phyloP scores from a whole-genome alignment of 805 yeast genomes.

The Kazachstania kunashirensis region DNA sequence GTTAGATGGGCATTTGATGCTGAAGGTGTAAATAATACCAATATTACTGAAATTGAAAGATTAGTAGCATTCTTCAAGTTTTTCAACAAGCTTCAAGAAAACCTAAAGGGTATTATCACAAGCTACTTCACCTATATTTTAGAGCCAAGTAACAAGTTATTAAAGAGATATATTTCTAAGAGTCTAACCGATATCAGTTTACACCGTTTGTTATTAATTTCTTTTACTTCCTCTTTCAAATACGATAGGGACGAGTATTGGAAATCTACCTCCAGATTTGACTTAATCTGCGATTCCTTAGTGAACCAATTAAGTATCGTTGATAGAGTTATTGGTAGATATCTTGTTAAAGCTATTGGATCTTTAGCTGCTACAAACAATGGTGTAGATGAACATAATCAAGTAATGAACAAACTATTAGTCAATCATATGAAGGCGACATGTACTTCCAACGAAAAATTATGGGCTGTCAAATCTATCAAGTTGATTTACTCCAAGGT shows the following conservation, averaged over 20 bases:
- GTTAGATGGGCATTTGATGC: conserved; percentile 91
- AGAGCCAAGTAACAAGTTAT: conserved; percentile 54
- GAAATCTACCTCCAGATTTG: conserved; percentile 82
- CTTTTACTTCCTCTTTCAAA: conserved; percentile 72
- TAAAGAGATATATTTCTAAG: conserved; percentile 40
- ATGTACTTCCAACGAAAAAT: conserved; percentile 47
- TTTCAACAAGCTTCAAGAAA: conserved; percentile 75
- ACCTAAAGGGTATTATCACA: conserved; percentile 78
- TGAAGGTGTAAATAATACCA: conserved; percentile 46
- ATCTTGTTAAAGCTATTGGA: conserved; percentile 70
- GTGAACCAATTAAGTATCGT: conserved; percentile 56
- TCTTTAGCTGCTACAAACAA: conserved; percentile 63
- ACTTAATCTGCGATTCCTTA: conserved; percentile 52
- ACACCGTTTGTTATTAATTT: conserved; percentile 62
- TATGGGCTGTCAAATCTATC: conserved; percentile 73
- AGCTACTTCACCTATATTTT: conserved; percentile 77
- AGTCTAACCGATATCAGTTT: conserved; percentile 42
- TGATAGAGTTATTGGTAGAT: conserved; percentile 68
- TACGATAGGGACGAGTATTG: conserved; percentile 92
- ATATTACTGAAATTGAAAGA: conserved; percentile 45
- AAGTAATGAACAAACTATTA: conserved; percentile 54
- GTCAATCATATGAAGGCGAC: conserved; percentile 59
- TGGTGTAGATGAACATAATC: conserved; percentile 65
- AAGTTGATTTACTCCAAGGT: conserved; percentile 78
- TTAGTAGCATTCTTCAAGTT: conserved; percentile 73